phyloP scores from a whole-genome alignment of 1,284 basidiomycete species.

The Tilletia horrida region DNA sequence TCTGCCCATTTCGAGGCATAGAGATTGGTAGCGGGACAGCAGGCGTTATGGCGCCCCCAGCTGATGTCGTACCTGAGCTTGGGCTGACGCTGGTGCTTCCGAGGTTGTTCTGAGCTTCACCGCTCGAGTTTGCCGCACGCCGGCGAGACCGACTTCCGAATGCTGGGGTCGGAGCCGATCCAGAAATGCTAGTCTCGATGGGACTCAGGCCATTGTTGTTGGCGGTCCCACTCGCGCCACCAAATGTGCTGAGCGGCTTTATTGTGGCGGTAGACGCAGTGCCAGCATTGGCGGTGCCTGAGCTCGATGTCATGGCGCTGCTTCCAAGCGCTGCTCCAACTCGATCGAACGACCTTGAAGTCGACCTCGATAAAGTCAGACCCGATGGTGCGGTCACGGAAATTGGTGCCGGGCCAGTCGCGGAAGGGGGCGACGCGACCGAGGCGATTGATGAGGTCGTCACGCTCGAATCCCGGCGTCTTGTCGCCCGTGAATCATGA shows the following conservation, averaged over 20 bases:
- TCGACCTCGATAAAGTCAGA: not conserved
- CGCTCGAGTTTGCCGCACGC: not conserved
- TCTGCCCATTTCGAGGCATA: not conserved
- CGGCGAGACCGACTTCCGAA: not conserved
- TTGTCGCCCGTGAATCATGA: not conserved
- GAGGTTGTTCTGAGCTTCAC: not conserved
- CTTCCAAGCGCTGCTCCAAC: not conserved
- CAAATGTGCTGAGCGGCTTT: conserved; percentile 1
- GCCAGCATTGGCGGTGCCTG: not conserved
- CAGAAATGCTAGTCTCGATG: not conserved
- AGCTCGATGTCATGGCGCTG: not conserved
- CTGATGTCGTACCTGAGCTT: not conserved
- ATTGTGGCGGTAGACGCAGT: conserved; percentile 1
- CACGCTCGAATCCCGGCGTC: conserved; percentile 8
- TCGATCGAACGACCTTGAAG: conserved; percentile 7
- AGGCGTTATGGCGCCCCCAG: not conserved
- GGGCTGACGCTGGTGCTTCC: conserved; percentile 1
- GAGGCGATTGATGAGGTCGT: conserved; percentile 5
- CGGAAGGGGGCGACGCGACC: conserved; percentile 11
- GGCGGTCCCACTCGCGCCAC: not conserved
- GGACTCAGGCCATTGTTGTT: conserved; percentile 7
- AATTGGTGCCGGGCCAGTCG: not conserved
- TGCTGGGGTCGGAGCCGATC: not conserved
- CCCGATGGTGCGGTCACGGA: not conserved
- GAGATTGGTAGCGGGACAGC: conserved; percentile 5